Base-by-base conservation (phyloP, 2,329 filamentous ascomycete genomes). In the Pseudodiploospora longispora region DNA sequence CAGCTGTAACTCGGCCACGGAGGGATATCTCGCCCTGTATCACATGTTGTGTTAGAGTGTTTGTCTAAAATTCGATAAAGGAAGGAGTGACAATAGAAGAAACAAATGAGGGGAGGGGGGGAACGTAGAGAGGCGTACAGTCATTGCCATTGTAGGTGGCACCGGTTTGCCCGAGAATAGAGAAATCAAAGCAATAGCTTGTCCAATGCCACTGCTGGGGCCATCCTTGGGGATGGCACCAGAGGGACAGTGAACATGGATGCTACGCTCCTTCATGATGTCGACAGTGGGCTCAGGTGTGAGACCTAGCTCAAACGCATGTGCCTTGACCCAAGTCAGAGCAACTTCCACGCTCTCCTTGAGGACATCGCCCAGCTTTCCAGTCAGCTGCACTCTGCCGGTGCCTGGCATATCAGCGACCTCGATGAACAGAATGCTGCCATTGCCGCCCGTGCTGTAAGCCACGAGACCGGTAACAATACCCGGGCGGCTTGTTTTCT, bases 331-430 rank as follows among this genome's bases (percentile, higher is more conserved):
- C 93, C 93, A 98, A 10, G 85, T 91, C 31, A 97, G 75, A 8
- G 93, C 93, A 19, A 98, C 93, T 64, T 97, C 91, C 36, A 97
- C 93, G 50, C 84, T 91, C 66, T 98, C 93, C 67, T 97, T 97
- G 47, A 98, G 80, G 30, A 98, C 93, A 55, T 96, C 90, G 51
- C 93, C 93, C 6, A 98, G 80, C 63, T 95, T 97, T 49, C 93
- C 93, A 1, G 93, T 98, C 28, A 98, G 80, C 67, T 97, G 93
- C 32, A 98, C 88, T 42, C 85, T 83, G 31, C 93, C 93, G 45
- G 80, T 83, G 36, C 93, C 93, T 0, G 93, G 93, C 89, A 97
- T 97, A 60, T 95, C 90, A 8, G 91, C 88, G 37, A 96, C 88
- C 67, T 98, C 93, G 56, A 98, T 98, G 72, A 98, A 98, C 44